Base-by-base conservation (phyloP, 768 basidiomycete genomes). In the Suillus variegatus region DNA sequence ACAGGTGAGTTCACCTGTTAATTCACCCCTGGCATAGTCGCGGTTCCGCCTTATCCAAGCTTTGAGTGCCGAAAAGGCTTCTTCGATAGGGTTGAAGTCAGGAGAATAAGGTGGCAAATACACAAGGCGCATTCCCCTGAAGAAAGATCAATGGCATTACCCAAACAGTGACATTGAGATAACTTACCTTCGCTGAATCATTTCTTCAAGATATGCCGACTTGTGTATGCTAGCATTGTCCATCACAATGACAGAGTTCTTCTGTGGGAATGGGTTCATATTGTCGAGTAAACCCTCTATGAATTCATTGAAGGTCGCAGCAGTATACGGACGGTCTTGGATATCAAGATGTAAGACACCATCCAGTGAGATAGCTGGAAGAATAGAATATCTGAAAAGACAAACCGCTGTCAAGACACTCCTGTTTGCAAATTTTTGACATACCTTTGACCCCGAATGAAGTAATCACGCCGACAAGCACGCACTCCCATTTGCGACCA, bases 91-190 rank as follows among this genome's bases (percentile, higher is more conserved):
- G 51, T 79, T 78, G 61, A 68, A 76, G 66, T 78, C 72, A 0
- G 77, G 77, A 1, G 75, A 79, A 64, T 79, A 78, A n/a, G 75
- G 73, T 14, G 74, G 77, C 4, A 79, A 65, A 63, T 75, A 77
- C 6, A 73, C 63, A 1, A 75, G 60, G 3, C 47, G 61, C 62
- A 69, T 71, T 22, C 70, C 63, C 6, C 64, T 25, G 41, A 46
- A 55, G 66, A n/a, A 18, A 46, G 47, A 52, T 9, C 43, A n/a
- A n/a, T 40, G 9, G 1, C 9, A 12, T 9, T 2, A 20, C 28
- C 36, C 20, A n/a, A 12, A n/a, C 60, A 44, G 6, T 22, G 43
- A 62, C 35, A 62, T 18, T 7, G 25, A 14, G 7, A 65, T 51
- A 35, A 51, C 68, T 18, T 61, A 75, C 73, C 65, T 22, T 20